Conservation (phyloP, 345 rosid genomes). For the Hibiscus trionum region DNA sequence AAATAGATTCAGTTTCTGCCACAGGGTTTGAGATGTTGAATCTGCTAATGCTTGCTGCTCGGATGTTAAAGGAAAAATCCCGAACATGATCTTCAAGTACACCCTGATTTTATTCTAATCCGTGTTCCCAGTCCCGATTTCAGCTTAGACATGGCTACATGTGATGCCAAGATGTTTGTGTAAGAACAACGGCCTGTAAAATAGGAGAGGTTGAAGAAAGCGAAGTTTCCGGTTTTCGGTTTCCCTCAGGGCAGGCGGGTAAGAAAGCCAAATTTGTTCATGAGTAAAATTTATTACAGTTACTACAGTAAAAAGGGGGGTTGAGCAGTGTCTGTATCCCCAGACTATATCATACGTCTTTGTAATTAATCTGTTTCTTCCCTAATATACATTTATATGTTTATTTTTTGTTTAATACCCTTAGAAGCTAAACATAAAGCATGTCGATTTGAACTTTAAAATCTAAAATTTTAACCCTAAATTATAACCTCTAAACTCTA, state of each 20-base stretch:
- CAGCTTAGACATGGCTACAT: background rate
- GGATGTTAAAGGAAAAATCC: constrained; percentile 36
- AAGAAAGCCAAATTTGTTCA: background rate
- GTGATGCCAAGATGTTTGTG: background rate
- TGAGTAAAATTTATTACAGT: background rate
- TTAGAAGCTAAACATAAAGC: no score
- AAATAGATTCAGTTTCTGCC: constrained; percentile 65
- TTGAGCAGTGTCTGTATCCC: background rate
- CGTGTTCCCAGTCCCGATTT: background rate
- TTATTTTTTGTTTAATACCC: no score
- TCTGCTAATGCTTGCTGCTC: constrained; percentile 74
- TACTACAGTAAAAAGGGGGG: background rate
- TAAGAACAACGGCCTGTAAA: background rate
- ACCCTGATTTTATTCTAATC: background rate
- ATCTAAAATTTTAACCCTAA: no score
- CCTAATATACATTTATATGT: background rate
- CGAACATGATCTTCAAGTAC: background rate
- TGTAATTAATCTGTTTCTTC: background rate
- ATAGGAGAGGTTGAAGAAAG: background rate
- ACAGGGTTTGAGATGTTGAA: constrained; percentile 99
- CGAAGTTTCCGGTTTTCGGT: background rate
- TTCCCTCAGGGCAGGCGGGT: background rate
- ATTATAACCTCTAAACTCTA: no score
- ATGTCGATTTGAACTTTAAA: no score
- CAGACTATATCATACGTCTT: background rate